Conservation (phyloP, 768 basidiomycete species). For the Dendrothele bispora region DNA sequence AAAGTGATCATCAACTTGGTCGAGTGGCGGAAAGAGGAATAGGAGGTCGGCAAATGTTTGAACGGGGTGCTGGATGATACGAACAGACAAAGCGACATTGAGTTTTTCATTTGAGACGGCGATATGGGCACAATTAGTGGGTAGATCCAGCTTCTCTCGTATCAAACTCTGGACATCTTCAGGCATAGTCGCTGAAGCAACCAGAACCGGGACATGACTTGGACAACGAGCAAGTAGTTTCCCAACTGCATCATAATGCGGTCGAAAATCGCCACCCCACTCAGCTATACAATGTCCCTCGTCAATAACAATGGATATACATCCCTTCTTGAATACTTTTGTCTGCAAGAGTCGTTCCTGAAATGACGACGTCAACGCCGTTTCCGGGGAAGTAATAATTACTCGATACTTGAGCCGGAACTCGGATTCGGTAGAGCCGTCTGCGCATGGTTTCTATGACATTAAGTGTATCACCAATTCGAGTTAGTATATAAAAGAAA, state of each 20-base stretch:
- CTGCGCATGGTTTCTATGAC: no score
- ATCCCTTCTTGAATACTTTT: background rate
- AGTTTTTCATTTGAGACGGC: constrained; percentile 14
- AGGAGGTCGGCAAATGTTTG: constrained; percentile 13
- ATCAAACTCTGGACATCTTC: constrained; percentile 1
- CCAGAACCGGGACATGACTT: constrained; percentile 2
- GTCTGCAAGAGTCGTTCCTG: constrained; percentile 3
- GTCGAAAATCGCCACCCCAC: constrained; percentile 14
- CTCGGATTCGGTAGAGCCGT: no score
- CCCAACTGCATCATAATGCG: background rate
- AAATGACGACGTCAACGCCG: constrained; percentile 1
- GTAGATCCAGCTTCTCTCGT: background rate
- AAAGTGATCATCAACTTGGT: background rate
- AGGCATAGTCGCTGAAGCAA: constrained; percentile 7
- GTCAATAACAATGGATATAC: constrained; percentile 14
- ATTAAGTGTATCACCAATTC: no score
- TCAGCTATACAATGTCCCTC: constrained; percentile 19
- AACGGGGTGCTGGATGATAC: constrained; percentile 11
- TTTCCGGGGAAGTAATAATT: background rate
- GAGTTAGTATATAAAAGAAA: no score
- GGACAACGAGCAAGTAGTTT: background rate
- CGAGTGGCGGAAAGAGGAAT: background rate
- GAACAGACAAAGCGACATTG: constrained; percentile 9
- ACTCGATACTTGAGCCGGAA: background rate
- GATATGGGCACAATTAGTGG: background rate